Conservation (phyloP, 1,139 yeast species). For the Blastobotrys persicus region DNA sequence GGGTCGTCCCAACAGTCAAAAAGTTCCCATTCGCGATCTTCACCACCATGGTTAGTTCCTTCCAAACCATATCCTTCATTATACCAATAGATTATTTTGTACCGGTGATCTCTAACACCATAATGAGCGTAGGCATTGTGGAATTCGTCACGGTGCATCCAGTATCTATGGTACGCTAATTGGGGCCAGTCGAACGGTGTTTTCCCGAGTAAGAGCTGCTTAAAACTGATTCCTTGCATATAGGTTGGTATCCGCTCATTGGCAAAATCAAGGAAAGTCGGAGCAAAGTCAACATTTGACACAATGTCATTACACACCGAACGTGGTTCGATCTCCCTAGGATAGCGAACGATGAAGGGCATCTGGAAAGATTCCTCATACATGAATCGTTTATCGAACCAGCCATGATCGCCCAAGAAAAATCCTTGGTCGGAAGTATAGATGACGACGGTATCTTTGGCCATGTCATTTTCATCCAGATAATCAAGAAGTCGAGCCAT, state of each 20-base stretch:
- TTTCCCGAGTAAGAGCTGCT: constrained; percentile 4
- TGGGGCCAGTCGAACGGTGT: constrained; percentile 13
- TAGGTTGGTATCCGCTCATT: constrained; percentile 10
- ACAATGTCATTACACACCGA: constrained; percentile 12
- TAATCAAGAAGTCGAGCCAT: constrained; percentile 11
- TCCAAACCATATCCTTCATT: constrained; percentile 14
- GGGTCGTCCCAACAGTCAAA: constrained; percentile 16
- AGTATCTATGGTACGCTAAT: constrained; percentile 16
- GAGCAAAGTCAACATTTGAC: constrained; percentile 16
- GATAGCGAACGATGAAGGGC: constrained; percentile 13
- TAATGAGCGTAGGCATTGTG: constrained; percentile 18
- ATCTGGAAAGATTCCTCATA: constrained; percentile 15
- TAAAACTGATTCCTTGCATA: constrained; percentile 14
- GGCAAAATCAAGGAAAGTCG: constrained; percentile 13
- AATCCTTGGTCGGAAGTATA: constrained; percentile 15
- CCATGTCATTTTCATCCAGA: constrained; percentile 7
- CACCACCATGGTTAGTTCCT: constrained; percentile 15
- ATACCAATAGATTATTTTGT: constrained; percentile 16
- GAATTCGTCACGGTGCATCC: constrained; percentile 17
- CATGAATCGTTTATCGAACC: constrained; percentile 16
- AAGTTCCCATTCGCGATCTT: constrained; percentile 16
- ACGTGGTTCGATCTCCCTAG: constrained; percentile 3
- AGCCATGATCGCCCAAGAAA: constrained; percentile 16
- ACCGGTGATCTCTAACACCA: constrained; percentile 14
- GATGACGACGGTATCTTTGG: constrained; percentile 11